These are phyloP conservation scores for Rhododendron vialii DNA, from an alignment of 148 eudicot genomes.

Conservation along the genomic window DNA sequence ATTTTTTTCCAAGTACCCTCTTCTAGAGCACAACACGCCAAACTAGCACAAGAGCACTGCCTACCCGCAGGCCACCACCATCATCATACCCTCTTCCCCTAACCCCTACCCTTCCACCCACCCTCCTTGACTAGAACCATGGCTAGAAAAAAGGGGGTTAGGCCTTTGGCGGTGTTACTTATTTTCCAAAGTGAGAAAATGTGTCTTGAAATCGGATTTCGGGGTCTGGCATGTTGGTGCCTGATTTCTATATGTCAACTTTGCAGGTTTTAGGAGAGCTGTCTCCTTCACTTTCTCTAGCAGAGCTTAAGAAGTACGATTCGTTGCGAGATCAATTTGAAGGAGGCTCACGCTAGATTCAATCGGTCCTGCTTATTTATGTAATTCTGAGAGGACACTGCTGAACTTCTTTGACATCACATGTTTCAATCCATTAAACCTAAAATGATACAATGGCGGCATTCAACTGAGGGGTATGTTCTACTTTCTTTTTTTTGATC, in stretches of 20 bases:
- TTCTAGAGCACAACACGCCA: not conserved
- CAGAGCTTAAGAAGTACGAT: constrained; percentile 84
- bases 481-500: not conserved
- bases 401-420: not conserved
- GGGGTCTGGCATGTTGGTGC: not conserved
- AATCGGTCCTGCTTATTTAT: not conserved
- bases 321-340: constrained; percentile 80
- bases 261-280: constrained; percentile 80
- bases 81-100: not conserved
- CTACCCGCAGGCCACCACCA: not conserved
- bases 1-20: not conserved
- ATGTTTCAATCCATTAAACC: not conserved
- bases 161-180: not conserved
- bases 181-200: not conserved
- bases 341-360: constrained; percentile 54
- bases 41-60: not conserved
- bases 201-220: not conserved
- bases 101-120: not conserved
- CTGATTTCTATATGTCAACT: not conserved
- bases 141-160: not conserved
- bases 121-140: not conserved
- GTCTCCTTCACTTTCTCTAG: constrained; percentile 79
- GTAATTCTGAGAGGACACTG: not conserved
- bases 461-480: not conserved
- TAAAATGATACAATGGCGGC: not conserved